These are phyloP conservation scores for Lactarius trivialis DNA, from an alignment of 768 basidiomycete genomes.

Conservation along the genomic window DNA sequence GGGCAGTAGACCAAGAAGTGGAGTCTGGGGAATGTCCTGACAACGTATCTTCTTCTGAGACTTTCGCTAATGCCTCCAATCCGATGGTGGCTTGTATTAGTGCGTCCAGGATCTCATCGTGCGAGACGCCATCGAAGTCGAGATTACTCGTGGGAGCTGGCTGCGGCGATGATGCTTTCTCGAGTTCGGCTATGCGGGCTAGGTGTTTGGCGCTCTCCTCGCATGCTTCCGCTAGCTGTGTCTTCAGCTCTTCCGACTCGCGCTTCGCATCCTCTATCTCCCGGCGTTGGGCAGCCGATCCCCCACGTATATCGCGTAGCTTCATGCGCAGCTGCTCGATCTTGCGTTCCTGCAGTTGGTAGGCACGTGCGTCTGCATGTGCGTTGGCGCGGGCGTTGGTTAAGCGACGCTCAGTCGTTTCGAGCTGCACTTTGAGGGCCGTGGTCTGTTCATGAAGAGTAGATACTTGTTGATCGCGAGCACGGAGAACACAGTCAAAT, in stretches of 20 bases:
- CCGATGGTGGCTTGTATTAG: slow-evolving; percentile 8
- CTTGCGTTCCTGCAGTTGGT: slow-evolving; percentile 22
- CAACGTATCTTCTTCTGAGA: not conserved
- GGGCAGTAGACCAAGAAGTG: not conserved
- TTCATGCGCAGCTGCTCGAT: slow-evolving; percentile 18
- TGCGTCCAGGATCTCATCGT: slow-evolving; percentile 14
- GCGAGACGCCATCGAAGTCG: slow-evolving; percentile 3
- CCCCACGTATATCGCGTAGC: slow-evolving; percentile 16
- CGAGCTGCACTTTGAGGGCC: slow-evolving; percentile 14
- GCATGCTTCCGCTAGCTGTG: slow-evolving; percentile 2
- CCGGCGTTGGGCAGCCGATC: slow-evolving; percentile 10
- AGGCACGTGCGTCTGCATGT: slow-evolving; percentile 12
- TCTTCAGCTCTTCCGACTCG: slow-evolving; percentile 7
- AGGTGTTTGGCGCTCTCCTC: slow-evolving; percentile 9
- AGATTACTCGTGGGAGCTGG: not conserved
- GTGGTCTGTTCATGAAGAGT: slow-evolving; percentile 16
- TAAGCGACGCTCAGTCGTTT: slow-evolving; percentile 13
- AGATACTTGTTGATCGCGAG: slow-evolving; percentile 19
- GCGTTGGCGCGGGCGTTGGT: slow-evolving; percentile 19
- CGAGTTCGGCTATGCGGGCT: slow-evolving; percentile 18
- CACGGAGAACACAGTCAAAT: slow-evolving; percentile 17
- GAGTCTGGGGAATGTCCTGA: not conserved
- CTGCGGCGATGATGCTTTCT: slow-evolving; percentile 1
- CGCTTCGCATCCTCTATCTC: slow-evolving; percentile 13
- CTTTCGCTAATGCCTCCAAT: slow-evolving; percentile 5